Percentiles rank a stretch among this genome's conserved stretches.
phyloP scores from a whole-genome alignment of 2,329 filamentous ascomycete species.

The Trichoderma atroviride region DNA sequence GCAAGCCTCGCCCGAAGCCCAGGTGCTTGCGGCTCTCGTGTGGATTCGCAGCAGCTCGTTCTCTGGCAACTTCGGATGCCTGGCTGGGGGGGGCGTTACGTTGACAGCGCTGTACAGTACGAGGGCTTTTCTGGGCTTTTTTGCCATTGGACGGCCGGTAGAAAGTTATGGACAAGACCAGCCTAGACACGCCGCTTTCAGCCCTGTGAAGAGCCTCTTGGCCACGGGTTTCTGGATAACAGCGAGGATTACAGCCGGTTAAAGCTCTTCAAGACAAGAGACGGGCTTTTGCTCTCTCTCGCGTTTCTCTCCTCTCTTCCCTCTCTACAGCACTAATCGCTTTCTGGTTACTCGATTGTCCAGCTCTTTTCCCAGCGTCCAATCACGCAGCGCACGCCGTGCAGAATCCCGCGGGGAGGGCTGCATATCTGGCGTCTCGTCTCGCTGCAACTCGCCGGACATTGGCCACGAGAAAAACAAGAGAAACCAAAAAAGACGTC shows the following conservation, averaged over 20 bases:
- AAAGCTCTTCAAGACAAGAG: neutral
- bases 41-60: neutral
- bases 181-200: constrained; percentile 4
- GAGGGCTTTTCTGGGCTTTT: neutral
- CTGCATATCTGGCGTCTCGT: constrained; percentile 17
- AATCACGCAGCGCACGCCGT: neutral
- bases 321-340: neutral
- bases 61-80: constrained; percentile 4
- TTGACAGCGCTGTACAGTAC: neutral
- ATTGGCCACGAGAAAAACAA: neutral
- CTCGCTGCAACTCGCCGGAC: neutral
- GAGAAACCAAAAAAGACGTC: neutral
- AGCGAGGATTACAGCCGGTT: neutral
- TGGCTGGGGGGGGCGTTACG: too few relatives aligned
- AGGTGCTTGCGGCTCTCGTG: constrained; percentile 5
- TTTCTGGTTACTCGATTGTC: neutral
- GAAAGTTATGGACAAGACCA: constrained; percentile 13
- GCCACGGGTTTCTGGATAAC: neutral
- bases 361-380: neutral
- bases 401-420: neutral
- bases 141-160: neutral
- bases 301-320: neutral
- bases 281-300: neutral
- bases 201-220: constrained; percentile 17
- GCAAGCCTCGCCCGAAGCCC: neutral